Percentiles rank a stretch among this genome's conserved stretches.
These are phyloP conservation scores for Quercus rubra DNA, from an alignment of 306 rosid genomes.

Conservation along the genomic window DNA sequence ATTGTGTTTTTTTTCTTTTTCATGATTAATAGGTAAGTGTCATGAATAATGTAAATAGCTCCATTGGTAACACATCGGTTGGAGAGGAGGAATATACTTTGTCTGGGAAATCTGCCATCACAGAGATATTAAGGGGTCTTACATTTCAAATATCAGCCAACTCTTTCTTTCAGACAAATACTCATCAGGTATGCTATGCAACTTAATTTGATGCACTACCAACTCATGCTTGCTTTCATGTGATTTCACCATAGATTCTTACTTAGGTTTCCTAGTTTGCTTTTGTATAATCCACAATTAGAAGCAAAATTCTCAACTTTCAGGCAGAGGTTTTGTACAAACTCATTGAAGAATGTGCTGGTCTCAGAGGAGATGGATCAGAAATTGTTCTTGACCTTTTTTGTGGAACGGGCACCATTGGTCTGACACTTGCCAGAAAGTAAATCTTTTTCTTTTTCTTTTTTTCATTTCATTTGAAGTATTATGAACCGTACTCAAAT, in stretches of 20 bases:
- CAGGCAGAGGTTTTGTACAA: conserved; percentile 93
- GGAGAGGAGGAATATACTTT: conserved; percentile 88
- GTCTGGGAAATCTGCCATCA: conserved; percentile 80
- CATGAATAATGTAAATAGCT: conserved; percentile 78
- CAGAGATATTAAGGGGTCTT: conserved; percentile 81
- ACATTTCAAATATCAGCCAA: conserved; percentile 96
- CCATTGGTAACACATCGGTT: conserved; percentile 90
- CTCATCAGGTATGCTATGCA: conserved; percentile 61
- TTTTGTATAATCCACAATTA: conserved; percentile 10
- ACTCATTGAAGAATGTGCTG: conserved; percentile 80
- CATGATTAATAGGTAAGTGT: conserved; percentile 65
- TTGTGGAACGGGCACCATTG: conserved; percentile 98
- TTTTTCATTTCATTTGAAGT: neutral
- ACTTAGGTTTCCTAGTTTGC: conserved; percentile 19
- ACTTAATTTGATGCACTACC: conserved; percentile 5
- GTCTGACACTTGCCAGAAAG: conserved; percentile 91
- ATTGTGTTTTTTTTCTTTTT: neutral
- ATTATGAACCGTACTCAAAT: neutral
- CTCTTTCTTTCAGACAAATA: conserved; percentile 96
- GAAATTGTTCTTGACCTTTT: conserved; percentile 93
- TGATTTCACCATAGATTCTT: conserved; percentile 3
- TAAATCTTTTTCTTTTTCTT: conserved; percentile 11
- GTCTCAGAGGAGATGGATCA: conserved; percentile 78
- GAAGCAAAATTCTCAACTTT: conserved; percentile 17
- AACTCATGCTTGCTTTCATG: neutral